These are phyloP conservation scores for Syncephalastrum sp. DNA, from an alignment of 371 early-diverging fungal genomes.

Conservation along the genomic window DNA sequence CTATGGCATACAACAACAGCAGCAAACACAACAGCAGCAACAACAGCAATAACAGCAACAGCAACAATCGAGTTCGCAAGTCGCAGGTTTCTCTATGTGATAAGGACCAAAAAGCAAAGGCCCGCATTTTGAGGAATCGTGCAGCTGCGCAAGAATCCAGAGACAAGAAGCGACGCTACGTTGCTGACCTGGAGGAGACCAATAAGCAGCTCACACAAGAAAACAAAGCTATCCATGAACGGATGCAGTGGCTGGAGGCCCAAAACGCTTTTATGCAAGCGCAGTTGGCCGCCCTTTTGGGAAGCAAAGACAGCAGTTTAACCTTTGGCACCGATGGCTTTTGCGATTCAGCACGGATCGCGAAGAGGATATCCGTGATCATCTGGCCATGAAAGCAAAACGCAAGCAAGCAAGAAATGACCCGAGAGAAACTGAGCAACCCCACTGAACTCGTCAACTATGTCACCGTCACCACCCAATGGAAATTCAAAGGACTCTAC, in stretches of 20 bases:
- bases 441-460: too few relatives aligned
- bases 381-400: neutral
- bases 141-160: conserved; percentile 89
- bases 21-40: conserved; percentile 7
- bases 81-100: conserved; percentile 37
- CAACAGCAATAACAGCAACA: conserved; percentile 12
- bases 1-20: conserved; percentile 6
- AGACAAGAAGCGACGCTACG: conserved; percentile 83
- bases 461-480: conserved; percentile 14
- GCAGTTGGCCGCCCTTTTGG: conserved; percentile 58
- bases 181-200: conserved; percentile 71
- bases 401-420: too few relatives aligned
- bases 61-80: conserved; percentile 21
- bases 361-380: conserved; percentile 14
- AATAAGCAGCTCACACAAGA: conserved; percentile 67
- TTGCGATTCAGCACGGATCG: conserved; percentile 56
- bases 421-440: too few relatives aligned
- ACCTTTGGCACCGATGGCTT: conserved; percentile 46
- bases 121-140: conserved; percentile 82
- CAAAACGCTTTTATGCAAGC: conserved; percentile 57
- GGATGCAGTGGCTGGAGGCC: conserved; percentile 64
- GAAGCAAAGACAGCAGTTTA: conserved; percentile 47
- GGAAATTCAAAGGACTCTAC: neutral
- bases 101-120: conserved; percentile 52
- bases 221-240: conserved; percentile 60